These are phyloP conservation scores for Beauveria varroae DNA, from an alignment of 2,329 filamentous ascomycete species.

Conservation along the genomic window DNA sequence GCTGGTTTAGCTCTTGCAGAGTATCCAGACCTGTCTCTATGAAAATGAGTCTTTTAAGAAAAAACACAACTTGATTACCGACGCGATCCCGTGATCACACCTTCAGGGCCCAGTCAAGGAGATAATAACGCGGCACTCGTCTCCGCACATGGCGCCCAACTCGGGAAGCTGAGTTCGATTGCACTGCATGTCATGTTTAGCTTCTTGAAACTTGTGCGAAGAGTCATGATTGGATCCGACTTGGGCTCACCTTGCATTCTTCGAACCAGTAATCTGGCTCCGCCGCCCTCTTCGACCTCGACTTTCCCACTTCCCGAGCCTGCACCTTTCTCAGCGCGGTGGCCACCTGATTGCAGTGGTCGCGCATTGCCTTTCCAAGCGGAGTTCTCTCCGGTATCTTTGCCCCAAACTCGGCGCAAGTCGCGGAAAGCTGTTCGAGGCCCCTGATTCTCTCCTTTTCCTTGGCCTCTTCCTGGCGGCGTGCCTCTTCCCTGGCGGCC, in stretches of 20 bases:
- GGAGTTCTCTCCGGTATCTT: no score
- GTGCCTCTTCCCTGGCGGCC: neutral
- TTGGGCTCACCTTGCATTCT: neutral
- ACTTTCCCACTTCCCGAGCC: neutral
- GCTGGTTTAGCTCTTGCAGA: no score
- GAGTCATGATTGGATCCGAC: neutral
- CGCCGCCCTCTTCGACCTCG: neutral
- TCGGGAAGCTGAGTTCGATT: neutral
- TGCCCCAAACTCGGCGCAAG: neutral
- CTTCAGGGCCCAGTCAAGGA: neutral
- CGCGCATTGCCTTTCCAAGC: neutral
- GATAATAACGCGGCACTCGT: neutral
- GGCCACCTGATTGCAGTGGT: neutral
- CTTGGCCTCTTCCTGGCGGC: neutral
- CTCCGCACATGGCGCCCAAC: neutral
- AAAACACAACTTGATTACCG: no score
- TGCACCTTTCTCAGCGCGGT: neutral
- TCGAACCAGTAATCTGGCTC: neutral
- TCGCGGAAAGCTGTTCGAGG: neutral
- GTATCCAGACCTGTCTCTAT: no score
- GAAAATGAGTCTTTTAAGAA: accelerated
- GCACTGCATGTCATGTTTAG: neutral
- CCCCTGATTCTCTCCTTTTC: neutral
- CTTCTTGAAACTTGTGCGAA: neutral
- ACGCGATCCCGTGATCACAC: neutral